Evolutionary conservation across 257 asterid species (phyloP).

Genomic region (Solanum dulcamara): DNA sequence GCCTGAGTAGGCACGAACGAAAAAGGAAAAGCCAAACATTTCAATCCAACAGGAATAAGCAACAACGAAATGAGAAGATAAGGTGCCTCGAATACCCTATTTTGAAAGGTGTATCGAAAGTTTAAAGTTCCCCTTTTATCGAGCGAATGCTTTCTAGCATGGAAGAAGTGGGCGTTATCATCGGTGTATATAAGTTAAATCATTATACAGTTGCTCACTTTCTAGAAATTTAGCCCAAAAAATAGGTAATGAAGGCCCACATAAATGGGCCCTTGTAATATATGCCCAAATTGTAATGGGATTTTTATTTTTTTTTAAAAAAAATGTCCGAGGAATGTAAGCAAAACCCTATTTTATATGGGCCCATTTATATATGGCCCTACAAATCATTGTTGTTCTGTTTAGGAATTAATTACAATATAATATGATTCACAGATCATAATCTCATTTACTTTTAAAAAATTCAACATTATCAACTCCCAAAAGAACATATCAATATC

Average conservation of each 20-base stretch:
- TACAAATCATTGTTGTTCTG: background rate
- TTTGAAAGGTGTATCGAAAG: background rate
- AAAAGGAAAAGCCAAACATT: too few species aligned
- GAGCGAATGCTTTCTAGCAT: too few species aligned
- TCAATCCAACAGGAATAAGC: background rate
- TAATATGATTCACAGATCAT: background rate
- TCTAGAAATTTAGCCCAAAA: background rate
- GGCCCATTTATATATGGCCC: background rate
- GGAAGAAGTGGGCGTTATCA: background rate
- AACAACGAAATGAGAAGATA: background rate
- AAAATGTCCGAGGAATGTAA: background rate
- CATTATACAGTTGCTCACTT: background rate
- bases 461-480: background rate
- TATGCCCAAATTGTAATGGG: background rate
- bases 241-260: background rate
- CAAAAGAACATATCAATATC: background rate
- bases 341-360: background rate
- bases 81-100: background rate
- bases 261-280: background rate
- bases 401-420: background rate
- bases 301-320: background rate
- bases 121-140: background rate
- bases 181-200: background rate
- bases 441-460: background rate
- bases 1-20: too few species aligned